Evolutionary conservation across 2,329 filamentous ascomycete genomes (phyloP), one percentile per base, ranked within the genome.

Genomic region (Epicoccum nigrum): DNA sequence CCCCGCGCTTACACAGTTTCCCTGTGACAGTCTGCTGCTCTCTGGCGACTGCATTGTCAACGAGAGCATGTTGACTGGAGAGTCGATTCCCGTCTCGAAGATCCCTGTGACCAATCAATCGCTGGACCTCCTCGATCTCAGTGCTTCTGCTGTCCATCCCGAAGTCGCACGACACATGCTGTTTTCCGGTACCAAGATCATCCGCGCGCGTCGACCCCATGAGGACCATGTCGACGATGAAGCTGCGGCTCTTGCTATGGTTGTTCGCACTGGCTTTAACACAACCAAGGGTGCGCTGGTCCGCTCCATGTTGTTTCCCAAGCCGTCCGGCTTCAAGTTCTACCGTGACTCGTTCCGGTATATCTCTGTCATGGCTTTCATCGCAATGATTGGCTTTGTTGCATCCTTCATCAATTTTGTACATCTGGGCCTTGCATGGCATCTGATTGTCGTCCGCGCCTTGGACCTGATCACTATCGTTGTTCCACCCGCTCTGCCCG

Each of bases 11-110:
- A 84, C 84, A 3, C 90, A 96, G 63, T 89, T 97, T 56, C 94
- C 94, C 1, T 94, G 90, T 65, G 94, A 99, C 72, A 96, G 93
- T 71, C 78, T 99, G 27, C 77, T 99, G 5, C 81, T 99, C 0
- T 90, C 90, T 44, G 95, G 94, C 32, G 95, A 99, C 74, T 97
- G 92, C 67, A 97, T 99, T 56, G 92, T 99, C 59, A 99, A 99
- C 67, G 94, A 99, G 75, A 97, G 94, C 76, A 99, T 99, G 94
- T 83, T 99, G 28, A 99, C 94, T 31, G 85, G 93, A 51, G 94
- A 99, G 78, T 97, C 94, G 32, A 92, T 99, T 4, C 95, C 94
- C 2, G 93, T 99, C 1, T 96, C 92, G 2, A 99, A 99, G 74
- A 81, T 86, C 2, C 92, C 94, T 1, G 86, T 91, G 3, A 91